Base-by-base conservation (phyloP, 306 rosid genomes). In the Bauhinia variegata region DNA sequence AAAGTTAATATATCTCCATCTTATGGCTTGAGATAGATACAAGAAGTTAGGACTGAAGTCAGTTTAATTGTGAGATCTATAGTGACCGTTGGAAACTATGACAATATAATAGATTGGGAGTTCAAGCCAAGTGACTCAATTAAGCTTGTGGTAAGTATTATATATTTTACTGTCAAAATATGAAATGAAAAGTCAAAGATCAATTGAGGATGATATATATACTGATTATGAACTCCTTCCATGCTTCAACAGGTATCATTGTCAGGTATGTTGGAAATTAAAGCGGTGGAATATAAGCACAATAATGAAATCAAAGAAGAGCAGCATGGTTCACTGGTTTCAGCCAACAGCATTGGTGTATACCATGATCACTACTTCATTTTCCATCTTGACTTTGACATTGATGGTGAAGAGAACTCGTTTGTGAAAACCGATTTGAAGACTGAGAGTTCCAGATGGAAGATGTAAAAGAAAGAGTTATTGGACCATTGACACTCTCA, bases 341-440 rank as follows among this genome's bases (percentile, higher is more conserved):
- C 91, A 34, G 84, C 64, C 6, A 58, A 85, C 46, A 80, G 79
- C 18, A 49, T 89, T 7, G 93, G 79, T 1, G 79, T 83, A 2
- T 75, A 65, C 80, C 93, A 89, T 17, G 96, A 89, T n/a, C 96
- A 89, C 67, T 87, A 15, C 74, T 67, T 77, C 60, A 75, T 60
- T 0, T 86, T 65, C 54, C 75, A 85, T 61, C 89, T 89, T 7
- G 87, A 86, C 49, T 73, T 86, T 3, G 93, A 86, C 60, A 58
- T 86, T 13, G 91, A 80, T 37, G 87, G 87, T 3, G 73, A 33
- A 23, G 59, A 68, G 0, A 89, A 86, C 57, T 86, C 96, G 9
- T 83, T 81, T 38, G 82, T 79, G 44, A 85, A 78, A 72, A 60
- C 75, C 5, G 71, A 33, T 55, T 67, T 83, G 49, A 82, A 83